These are phyloP conservation scores for Scheffersomyces ergatensis DNA, from an alignment of 805 yeast genomes.

Conservation along the genomic window DNA sequence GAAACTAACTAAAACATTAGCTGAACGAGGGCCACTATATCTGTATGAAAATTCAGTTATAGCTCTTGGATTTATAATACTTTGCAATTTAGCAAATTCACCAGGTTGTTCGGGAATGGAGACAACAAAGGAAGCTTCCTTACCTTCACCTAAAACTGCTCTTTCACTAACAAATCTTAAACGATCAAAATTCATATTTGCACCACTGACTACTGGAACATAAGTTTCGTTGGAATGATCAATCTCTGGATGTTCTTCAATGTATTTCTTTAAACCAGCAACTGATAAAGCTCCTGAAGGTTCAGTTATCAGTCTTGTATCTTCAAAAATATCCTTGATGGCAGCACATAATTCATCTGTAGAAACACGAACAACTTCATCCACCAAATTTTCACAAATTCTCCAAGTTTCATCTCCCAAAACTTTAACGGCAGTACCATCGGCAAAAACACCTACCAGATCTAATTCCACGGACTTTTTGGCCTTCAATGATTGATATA, in stretches of 20 bases:
- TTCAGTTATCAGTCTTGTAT: slow-evolving; percentile 89
- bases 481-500: slow-evolving; percentile 63
- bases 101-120: slow-evolving; percentile 94
- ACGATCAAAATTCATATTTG: slow-evolving; percentile 97
- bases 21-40: slow-evolving; percentile 51
- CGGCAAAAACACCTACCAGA: slow-evolving; percentile 95
- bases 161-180: slow-evolving; percentile 94
- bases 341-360: slow-evolving; percentile 97
- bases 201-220: slow-evolving; percentile 89
- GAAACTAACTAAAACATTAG: slow-evolving; percentile 86
- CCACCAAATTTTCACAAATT: slow-evolving; percentile 74
- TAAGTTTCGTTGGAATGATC: slow-evolving; percentile 71
- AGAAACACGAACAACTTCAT: slow-evolving; percentile 78
- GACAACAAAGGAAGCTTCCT: slow-evolving; percentile 87
- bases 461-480: slow-evolving; percentile 55
- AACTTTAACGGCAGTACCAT: slow-evolving; percentile 93
- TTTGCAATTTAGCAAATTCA: slow-evolving; percentile 75
- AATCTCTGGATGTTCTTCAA: slow-evolving; percentile 63
- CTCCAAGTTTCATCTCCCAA: slow-evolving; percentile 92
- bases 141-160: slow-evolving; percentile 98
- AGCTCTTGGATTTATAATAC: slow-evolving; percentile 77
- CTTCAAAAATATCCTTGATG: slow-evolving; percentile 93
- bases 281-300: slow-evolving; percentile 97
- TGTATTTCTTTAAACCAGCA: slow-evolving; percentile 88
- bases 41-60: slow-evolving; percentile 96